phyloP scores from a whole-genome alignment of 164 flowering plant species.

The Magnolia changhungtana region DNA sequence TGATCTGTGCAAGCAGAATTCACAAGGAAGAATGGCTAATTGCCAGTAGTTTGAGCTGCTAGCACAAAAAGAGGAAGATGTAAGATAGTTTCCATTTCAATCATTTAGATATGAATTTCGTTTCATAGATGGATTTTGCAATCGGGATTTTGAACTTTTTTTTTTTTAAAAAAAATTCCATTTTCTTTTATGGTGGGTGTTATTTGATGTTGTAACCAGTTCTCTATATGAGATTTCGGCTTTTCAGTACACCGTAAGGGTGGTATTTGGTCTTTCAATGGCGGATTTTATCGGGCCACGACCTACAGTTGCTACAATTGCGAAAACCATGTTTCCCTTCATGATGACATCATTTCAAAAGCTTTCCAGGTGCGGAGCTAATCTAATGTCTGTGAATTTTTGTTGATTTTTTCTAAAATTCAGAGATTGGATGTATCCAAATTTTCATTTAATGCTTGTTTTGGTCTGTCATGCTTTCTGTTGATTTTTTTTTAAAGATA shows the following conservation, averaged over 20 bases:
- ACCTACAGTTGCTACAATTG: conserved; percentile 67
- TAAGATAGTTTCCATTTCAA: background rate
- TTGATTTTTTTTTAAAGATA: background rate
- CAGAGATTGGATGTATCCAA: background rate
- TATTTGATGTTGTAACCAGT: background rate
- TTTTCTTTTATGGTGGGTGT: background rate
- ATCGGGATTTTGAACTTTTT: background rate
- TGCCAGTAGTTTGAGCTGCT: background rate
- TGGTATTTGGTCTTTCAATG: conserved; percentile 24
- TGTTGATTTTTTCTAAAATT: background rate
- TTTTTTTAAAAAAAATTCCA: background rate
- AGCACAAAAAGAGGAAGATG: background rate
- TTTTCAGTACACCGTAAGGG: background rate
- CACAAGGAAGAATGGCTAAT: conserved; percentile 5
- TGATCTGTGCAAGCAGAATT: conserved; percentile 10
- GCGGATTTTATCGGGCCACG: conserved; percentile 49
- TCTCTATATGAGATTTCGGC: background rate
- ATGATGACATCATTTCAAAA: conserved; percentile 64
- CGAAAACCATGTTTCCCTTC: conserved; percentile 64
- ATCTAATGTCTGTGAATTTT: background rate
- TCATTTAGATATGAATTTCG: background rate
- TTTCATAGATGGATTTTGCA: background rate
- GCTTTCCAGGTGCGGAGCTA: conserved; percentile 49
- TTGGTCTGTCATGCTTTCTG: background rate
- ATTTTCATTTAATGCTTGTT: background rate